phyloP scores from a whole-genome alignment of 345 rosid species.

The Melastoma malabathricum region DNA sequence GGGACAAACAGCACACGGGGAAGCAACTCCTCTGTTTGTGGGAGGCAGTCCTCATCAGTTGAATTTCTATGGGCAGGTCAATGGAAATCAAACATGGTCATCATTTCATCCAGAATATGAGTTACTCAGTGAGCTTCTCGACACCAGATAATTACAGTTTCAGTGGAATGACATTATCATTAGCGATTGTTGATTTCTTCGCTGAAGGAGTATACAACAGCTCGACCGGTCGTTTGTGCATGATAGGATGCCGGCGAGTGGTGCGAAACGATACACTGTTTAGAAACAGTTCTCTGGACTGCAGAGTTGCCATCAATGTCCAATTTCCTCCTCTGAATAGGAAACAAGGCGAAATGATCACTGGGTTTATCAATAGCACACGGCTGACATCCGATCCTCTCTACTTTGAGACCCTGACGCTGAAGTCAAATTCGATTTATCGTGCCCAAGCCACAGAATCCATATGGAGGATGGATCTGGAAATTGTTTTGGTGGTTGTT shows the following conservation, averaged over 20 bases:
- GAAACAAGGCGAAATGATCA: constrained; percentile 29
- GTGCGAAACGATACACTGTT: constrained; percentile 10
- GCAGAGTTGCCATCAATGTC: constrained; percentile 38
- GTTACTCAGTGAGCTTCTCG: constrained; percentile 39
- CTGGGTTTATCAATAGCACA: constrained; percentile 58
- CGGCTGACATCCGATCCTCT: constrained; percentile 48
- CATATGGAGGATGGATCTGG: constrained; percentile 85
- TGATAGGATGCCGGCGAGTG: constrained; percentile 63
- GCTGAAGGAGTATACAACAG: constrained; percentile 70
- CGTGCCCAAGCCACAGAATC: constrained; percentile 49
- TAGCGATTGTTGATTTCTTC: constrained; percentile 30
- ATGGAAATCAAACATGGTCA: constrained; percentile 1
- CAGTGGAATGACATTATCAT: constrained; percentile 9
- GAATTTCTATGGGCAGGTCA: not conserved
- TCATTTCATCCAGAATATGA: constrained; percentile 34
- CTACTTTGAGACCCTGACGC: constrained; percentile 40
- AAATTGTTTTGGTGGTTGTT: constrained; percentile 62
- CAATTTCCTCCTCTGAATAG: constrained; percentile 48
- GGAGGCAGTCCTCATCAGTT: constrained; percentile 26
- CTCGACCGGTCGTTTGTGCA: constrained; percentile 55
- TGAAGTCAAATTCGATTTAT: constrained; percentile 47
- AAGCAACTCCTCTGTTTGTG: constrained; percentile 55
- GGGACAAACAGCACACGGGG: constrained; percentile 31
- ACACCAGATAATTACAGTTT: constrained; percentile 12
- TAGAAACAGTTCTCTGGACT: constrained; percentile 32